Conservation (phyloP, 495 filamentous ascomycete genomes). For the Aspergillus coremiiformis region DNA sequence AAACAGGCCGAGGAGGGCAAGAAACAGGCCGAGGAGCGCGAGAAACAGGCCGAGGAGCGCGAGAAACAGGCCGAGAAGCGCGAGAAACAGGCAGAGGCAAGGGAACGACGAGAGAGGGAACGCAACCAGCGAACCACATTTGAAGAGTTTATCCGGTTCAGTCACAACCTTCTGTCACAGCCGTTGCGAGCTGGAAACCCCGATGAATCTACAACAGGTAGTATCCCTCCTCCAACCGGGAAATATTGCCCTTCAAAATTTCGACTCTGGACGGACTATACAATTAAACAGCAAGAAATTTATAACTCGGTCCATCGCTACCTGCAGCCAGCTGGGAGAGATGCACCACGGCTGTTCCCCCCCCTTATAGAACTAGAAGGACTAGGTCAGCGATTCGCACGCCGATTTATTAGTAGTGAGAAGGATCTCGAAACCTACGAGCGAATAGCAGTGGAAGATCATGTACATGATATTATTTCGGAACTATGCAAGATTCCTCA, state of each 20-base stretch:
- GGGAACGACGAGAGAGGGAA: too few relatives aligned
- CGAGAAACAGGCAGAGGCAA: too few relatives aligned
- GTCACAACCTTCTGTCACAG: constrained; percentile 27
- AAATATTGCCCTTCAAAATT: constrained; percentile 26
- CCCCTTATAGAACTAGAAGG: constrained; percentile 18
- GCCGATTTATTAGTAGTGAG: constrained; percentile 23
- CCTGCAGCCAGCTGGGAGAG: constrained; percentile 15
- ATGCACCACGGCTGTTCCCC: constrained; percentile 15
- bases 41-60: too few relatives aligned
- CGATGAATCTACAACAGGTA: constrained; percentile 28
- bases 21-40: too few relatives aligned
- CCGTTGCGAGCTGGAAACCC: constrained; percentile 13
- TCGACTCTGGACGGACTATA: constrained; percentile 23
- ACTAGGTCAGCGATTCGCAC: constrained; percentile 7
- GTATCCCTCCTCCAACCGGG: constrained; percentile 22
- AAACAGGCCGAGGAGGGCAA: too few relatives aligned
- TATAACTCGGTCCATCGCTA: constrained; percentile 19
- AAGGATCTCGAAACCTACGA: constrained; percentile 29
- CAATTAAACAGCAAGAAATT: constrained; percentile 21
- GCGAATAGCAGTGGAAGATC: constrained; percentile 18
- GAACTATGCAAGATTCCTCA: constrained; percentile 23
- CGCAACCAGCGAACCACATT: too few relatives aligned
- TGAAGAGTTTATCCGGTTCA: constrained; percentile 27
- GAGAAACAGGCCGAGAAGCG: too few relatives aligned
- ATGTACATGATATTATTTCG: constrained; percentile 15